Conservation (phyloP, 2,329 filamentous ascomycete genomes). For the Fusarium chuoi region DNA sequence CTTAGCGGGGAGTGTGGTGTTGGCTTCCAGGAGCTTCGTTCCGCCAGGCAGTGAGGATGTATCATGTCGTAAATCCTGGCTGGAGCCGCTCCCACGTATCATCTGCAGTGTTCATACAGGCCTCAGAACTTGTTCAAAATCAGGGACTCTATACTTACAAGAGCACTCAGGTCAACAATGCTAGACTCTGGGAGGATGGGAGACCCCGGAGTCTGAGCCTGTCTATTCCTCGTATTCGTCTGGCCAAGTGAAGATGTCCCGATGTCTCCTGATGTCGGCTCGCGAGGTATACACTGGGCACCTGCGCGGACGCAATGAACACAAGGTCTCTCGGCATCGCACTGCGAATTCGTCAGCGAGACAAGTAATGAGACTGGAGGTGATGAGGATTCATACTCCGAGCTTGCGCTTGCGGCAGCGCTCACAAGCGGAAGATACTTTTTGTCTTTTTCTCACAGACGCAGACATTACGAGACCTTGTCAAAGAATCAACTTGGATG, state of each 20-base stretch:
- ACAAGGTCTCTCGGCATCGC: background rate
- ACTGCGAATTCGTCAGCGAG: background rate
- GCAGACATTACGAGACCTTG: background rate
- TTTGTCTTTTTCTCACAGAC: background rate
- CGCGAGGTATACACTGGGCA: background rate
- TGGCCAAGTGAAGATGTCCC: background rate
- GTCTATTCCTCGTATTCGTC: background rate
- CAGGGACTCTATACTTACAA: background rate
- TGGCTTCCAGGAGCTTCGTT: background rate
- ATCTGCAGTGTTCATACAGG: background rate
- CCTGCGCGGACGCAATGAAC: background rate
- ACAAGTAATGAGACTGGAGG: accelerated
- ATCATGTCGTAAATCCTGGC: background rate
- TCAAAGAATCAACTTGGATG: accelerated
- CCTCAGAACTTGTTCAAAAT: accelerated
- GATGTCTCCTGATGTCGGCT: background rate
- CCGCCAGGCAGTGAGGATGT: background rate
- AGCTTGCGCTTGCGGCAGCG: background rate
- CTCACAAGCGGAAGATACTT: background rate
- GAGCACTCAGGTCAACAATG: background rate
- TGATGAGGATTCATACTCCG: accelerated
- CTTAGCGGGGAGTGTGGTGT: background rate
- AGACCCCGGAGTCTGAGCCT: background rate
- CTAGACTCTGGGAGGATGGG: background rate
- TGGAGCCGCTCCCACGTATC: background rate